Base-by-base conservation (phyloP, 2,329 filamentous ascomycete species). In the Paecilomyces niveus region DNA sequence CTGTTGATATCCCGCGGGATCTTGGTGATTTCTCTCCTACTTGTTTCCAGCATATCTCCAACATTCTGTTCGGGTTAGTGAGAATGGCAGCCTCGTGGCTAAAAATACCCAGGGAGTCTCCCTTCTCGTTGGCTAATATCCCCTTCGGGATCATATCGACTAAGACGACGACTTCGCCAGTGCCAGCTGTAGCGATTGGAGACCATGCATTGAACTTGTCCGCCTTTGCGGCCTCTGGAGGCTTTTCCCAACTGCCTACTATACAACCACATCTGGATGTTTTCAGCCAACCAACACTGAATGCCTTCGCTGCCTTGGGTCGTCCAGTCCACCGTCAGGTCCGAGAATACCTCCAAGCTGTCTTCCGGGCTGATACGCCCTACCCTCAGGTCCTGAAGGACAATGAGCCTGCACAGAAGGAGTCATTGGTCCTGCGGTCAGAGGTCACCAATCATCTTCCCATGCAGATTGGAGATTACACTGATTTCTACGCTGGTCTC, bases 111-210 rank as follows among this genome's bases (percentile, higher is more conserved):
- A 76, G 78, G 56, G 76, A 79, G 58, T 87, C 83, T 58, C 85
- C 86, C 67, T 92, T 92, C 74, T 90, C 89, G 8, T 77, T 93
- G 55, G 85, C 87, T 67, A 94, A 94, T 70, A 87, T 94, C 57
- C 90, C 90, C 1, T 93, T 93, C 68, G 90, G 90, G 67, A 86
- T 94, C 76, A 89, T 94, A 69, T 88, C 85, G 31, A 88, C 87
- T 0, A 63, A 79, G 2, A 72, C 78, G 5, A 79, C 83, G 59
- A 66, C 79, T 10, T 79, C 79, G 26, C 87, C 81, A 1, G 85
- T 86, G 29, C 81, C 85, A 9, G 89, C 88, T 13, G 76, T 89
- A 60, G 89, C 89, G 9, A 88, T 94, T 65, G 90, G 89, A 54
- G 81, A 86, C 32, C 78, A 89, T 72, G 88, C 85, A 0, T 76